These are phyloP conservation scores for Chlamydomonas schloesseri DNA, from an alignment of 139 green algal species.

Conservation along the genomic window DNA sequence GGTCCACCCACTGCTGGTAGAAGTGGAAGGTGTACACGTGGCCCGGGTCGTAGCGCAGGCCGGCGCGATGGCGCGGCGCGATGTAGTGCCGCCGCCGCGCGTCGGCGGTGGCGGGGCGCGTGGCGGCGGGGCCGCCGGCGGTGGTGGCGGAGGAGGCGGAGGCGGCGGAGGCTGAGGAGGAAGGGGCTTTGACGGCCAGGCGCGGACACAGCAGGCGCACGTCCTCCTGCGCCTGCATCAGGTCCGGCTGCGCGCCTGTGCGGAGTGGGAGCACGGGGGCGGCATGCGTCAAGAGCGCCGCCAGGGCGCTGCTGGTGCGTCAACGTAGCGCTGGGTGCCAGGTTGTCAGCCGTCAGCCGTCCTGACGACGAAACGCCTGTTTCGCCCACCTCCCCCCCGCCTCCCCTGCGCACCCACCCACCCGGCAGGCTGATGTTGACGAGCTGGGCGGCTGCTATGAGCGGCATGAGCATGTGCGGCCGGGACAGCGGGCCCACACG, in stretches of 20 bases:
- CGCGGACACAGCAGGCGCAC: constrained; percentile 5
- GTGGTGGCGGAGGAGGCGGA: background rate
- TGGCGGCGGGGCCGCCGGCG: background rate
- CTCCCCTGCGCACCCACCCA: too few relatives aligned
- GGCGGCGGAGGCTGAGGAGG: background rate
- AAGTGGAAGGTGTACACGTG: constrained; percentile 70
- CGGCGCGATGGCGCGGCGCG: background rate
- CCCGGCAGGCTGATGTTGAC: constrained; percentile 47
- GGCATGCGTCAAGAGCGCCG: too few relatives aligned
- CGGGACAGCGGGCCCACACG: constrained; percentile 52
- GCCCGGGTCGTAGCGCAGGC: constrained; percentile 43
- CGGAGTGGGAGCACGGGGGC: too few relatives aligned
- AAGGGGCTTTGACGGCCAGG: background rate
- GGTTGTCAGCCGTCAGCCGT: too few relatives aligned
- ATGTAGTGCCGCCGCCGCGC: constrained; percentile 55
- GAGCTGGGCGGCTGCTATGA: constrained; percentile 50
- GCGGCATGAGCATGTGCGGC: constrained; percentile 51
- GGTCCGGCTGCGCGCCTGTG: constrained; percentile 33
- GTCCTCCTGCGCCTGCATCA: constrained; percentile 47
- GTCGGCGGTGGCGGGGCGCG: background rate
- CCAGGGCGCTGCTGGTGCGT: too few relatives aligned
- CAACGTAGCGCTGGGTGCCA: too few relatives aligned
- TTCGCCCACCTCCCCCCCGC: too few relatives aligned
- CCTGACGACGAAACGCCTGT: too few relatives aligned
- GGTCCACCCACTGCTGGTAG: constrained; percentile 69